Percentiles rank a stretch among this genome's conserved stretches.
phyloP scores from a whole-genome alignment of 768 basidiomycete species.

The Serendipita sp. region DNA sequence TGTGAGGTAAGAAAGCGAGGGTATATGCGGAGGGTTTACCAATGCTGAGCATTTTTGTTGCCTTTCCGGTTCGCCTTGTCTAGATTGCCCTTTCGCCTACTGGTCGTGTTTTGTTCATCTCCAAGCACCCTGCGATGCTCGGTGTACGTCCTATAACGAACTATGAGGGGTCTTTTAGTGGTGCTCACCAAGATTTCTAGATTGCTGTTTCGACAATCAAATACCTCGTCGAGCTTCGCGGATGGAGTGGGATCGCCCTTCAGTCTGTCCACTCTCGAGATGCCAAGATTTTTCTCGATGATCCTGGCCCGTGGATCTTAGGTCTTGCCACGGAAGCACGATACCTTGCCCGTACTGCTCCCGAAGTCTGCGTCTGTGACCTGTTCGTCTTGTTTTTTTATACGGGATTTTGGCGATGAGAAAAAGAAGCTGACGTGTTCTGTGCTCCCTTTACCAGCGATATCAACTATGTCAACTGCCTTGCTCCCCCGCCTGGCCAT shows the following conservation, averaged over 20 bases:
- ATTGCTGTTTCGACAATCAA: conserved; percentile 82
- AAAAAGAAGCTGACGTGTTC: too few species aligned
- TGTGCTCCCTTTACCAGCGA: conserved; percentile 31
- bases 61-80: too few species aligned
- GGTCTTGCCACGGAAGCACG: conserved; percentile 76
- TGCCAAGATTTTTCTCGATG: conserved; percentile 84
- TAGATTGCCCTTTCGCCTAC: conserved; percentile 79
- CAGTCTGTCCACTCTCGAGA: conserved; percentile 76
- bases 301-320: conserved; percentile 94
- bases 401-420: too few species aligned
- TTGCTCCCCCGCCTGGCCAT: conserved; percentile 57
- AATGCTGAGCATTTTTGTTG: too few species aligned
- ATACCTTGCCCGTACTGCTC: conserved; percentile 53
- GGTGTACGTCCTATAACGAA: conserved; percentile 37
- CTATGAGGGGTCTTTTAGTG: too few species aligned
- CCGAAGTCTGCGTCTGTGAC: conserved; percentile 80
- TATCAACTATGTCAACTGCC: conserved; percentile 69
- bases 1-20: conserved; percentile 49
- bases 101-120: conserved; percentile 76
- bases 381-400: conserved; percentile 34
- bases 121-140: conserved; percentile 80
- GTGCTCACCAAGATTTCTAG: conserved; percentile 24
- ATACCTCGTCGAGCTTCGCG: conserved; percentile 82
- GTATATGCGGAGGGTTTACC: too few species aligned
- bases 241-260: conserved; percentile 82